Evolutionary conservation across 2,329 filamentous ascomycete species (phyloP).

Genomic region (Endoconidiophora polonica): DNA sequence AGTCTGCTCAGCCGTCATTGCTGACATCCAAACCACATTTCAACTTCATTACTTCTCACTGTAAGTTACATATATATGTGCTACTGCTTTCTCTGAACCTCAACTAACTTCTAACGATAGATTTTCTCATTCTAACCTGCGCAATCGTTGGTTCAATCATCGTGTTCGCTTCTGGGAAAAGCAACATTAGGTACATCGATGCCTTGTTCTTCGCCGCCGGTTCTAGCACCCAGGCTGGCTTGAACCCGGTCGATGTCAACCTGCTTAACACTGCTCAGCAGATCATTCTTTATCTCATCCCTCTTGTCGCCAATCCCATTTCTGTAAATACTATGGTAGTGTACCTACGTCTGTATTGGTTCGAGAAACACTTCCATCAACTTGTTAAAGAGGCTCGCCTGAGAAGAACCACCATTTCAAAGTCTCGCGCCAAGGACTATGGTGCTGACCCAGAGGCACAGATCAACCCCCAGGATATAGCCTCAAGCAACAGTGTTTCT

Average conservation of each 20-base stretch:
- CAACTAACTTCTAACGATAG: constrained; percentile 23
- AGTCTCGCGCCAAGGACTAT: constrained; percentile 23
- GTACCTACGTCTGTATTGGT: constrained; percentile 90
- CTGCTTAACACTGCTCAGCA: constrained; percentile 55
- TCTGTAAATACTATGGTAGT: constrained; percentile 75
- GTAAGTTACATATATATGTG: constrained; percentile 28
- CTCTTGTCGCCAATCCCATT: constrained; percentile 67
- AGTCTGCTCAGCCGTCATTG: constrained; percentile 38
- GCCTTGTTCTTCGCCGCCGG: constrained; percentile 78
- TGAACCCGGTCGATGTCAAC: constrained; percentile 67
- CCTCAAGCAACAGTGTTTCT: constrained; percentile 1
- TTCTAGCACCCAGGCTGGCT: constrained; percentile 74
- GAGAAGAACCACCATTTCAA: constrained; percentile 46
- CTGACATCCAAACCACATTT: constrained; percentile 47
- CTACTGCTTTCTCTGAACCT: background rate
- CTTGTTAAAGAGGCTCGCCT: constrained; percentile 57
- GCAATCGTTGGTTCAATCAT: constrained; percentile 60
- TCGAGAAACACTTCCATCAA: constrained; percentile 85
- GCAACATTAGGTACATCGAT: constrained; percentile 62
- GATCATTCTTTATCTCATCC: constrained; percentile 51
- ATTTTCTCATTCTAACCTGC: constrained; percentile 65
- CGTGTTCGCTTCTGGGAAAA: constrained; percentile 44
- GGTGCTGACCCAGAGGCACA: constrained; percentile 20
- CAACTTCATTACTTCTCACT: constrained; percentile 71
- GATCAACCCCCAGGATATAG: constrained; percentile 13